phyloP scores from a whole-genome alignment of 495 filamentous ascomycete genomes.

The Penicillium maclennaniae region DNA sequence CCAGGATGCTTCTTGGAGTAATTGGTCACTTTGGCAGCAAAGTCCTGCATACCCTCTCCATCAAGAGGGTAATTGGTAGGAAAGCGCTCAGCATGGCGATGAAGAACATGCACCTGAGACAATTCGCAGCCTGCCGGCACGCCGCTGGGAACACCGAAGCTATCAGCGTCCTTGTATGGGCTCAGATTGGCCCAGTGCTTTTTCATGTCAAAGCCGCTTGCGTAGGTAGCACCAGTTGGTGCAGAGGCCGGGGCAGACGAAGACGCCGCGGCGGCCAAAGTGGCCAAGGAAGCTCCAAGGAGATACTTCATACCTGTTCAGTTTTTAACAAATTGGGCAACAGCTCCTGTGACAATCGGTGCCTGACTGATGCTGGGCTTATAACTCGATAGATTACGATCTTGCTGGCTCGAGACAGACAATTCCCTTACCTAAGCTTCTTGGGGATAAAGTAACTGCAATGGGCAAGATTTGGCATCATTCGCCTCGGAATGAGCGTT shows the following conservation, averaged over 20 bases:
- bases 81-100: conserved; percentile 52
- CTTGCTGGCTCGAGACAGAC: neutral
- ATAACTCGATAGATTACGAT: neutral
- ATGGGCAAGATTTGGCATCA: neutral
- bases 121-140: conserved; percentile 50
- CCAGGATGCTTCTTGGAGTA: conserved; percentile 34
- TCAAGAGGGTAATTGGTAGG: conserved; percentile 40
- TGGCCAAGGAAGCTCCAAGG: conserved; percentile 4
- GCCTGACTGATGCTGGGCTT: neutral
- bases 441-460: neutral
- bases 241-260: conserved; percentile 13
- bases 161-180: conserved; percentile 41
- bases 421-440: neutral
- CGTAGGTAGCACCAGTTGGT: conserved; percentile 27
- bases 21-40: conserved; percentile 45
- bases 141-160: conserved; percentile 44
- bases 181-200: conserved; percentile 46
- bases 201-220: conserved; percentile 34
- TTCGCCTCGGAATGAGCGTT: neutral
- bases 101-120: conserved; percentile 47
- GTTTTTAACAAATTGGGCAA: neutral
- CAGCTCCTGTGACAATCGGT: neutral
- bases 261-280: conserved; percentile 7
- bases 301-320: conserved; percentile 13
- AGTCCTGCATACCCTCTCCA: conserved; percentile 42